Evolutionary conservation across 2,329 filamentous ascomycete species (phyloP).

Genomic region (Aspergillus sp.): DNA sequence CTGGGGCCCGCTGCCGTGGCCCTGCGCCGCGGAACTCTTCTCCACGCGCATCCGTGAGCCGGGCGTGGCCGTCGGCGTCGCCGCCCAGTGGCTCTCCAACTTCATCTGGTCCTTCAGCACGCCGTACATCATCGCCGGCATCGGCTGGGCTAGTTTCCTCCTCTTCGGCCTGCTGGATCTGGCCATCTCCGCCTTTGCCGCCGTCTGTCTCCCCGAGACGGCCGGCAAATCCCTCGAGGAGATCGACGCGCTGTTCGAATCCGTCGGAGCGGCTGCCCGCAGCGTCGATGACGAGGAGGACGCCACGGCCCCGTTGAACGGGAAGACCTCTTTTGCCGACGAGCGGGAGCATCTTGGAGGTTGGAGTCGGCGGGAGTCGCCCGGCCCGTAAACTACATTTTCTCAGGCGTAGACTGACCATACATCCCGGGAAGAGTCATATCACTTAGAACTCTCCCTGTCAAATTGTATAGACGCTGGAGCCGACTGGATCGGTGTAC

Average conservation of each 20-base stretch:
- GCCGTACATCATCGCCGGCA: constrained; percentile 43
- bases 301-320: background rate
- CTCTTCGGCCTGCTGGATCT: constrained; percentile 45
- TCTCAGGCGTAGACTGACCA: too few relatives aligned
- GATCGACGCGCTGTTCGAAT: constrained; percentile 55
- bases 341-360: background rate
- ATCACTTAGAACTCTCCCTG: too few relatives aligned
- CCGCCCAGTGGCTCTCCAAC: constrained; percentile 41
- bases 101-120: constrained; percentile 42
- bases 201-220: constrained; percentile 54
- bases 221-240: constrained; percentile 54
- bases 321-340: background rate
- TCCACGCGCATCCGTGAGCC: constrained; percentile 38
- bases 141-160: constrained; percentile 48
- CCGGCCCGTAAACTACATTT: too few relatives aligned
- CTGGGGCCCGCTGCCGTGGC: constrained; percentile 41
- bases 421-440: too few relatives aligned
- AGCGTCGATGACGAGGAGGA: background rate
- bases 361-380: too few relatives aligned
- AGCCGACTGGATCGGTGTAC: too few relatives aligned
- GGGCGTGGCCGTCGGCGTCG: constrained; percentile 38
- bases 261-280: background rate
- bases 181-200: constrained; percentile 48
- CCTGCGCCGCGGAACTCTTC: constrained; percentile 39
- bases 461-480: too few relatives aligned